Conservation (phyloP, 108 stramenopile genomes). For the Cyclotella baltica region DNA sequence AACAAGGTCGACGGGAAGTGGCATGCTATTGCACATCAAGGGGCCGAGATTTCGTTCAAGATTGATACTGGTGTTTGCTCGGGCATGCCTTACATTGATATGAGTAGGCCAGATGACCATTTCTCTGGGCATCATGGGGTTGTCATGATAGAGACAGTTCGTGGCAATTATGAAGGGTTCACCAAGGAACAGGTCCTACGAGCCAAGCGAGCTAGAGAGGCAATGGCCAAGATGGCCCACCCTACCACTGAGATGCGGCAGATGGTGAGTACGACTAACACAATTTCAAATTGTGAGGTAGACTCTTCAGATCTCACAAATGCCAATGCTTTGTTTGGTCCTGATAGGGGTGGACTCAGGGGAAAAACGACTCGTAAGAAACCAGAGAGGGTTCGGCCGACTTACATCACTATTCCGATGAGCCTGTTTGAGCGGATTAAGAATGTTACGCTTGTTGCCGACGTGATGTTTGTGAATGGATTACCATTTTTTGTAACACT, state of each 20-base stretch:
- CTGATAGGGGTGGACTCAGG: neutral
- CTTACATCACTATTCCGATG: neutral
- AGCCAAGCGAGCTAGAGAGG: neutral
- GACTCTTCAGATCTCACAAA: neutral
- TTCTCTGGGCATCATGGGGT: too few species aligned
- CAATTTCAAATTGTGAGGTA: neutral
- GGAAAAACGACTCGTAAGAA: neutral
- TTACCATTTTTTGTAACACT: too few species aligned
- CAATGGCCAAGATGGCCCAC: neutral
- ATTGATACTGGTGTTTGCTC: neutral
- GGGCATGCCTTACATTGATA: constrained; percentile 10
- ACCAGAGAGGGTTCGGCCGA: neutral
- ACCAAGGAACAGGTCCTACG: too few species aligned
- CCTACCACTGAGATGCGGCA: neutral
- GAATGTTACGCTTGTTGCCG: neutral
- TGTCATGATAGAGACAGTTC: neutral
- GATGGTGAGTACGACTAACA: too few species aligned
- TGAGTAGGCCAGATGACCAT: neutral
- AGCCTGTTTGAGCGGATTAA: neutral
- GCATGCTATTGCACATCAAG: neutral
- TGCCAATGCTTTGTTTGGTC: neutral
- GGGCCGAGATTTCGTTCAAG: neutral
- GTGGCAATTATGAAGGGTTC: too few species aligned
- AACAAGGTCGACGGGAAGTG: neutral
- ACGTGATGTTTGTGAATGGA: constrained; percentile 8